Evolutionary conservation across 2,329 filamentous ascomycete genomes (phyloP).

Genomic region (Neopestalotiopsis clavispora): DNA sequence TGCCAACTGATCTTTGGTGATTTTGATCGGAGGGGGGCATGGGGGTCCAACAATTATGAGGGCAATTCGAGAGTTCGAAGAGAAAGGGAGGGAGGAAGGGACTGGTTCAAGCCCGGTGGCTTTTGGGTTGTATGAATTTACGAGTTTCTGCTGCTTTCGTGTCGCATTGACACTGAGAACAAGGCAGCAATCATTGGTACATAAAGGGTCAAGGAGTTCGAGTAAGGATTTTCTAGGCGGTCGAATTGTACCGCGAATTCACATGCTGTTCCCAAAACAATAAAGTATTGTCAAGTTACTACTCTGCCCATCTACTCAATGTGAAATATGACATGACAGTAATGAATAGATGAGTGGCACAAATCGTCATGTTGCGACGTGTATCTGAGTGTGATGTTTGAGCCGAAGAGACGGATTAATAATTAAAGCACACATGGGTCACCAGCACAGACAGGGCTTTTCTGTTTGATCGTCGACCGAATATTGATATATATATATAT

Average conservation of each 20-base stretch:
- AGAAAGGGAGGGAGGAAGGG: neutral
- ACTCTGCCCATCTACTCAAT: neutral
- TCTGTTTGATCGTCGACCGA: too few relatives aligned
- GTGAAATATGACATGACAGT: neutral
- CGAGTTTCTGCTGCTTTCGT: constrained; percentile 9
- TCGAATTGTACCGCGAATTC: neutral
- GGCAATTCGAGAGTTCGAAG: neutral
- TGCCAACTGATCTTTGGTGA: constrained; percentile 1
- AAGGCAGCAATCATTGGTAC: constrained; percentile 1
- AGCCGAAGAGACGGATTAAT: too few relatives aligned
- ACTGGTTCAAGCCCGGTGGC: neutral
- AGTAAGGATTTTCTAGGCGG: neutral
- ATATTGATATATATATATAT: too few relatives aligned
- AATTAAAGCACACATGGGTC: too few relatives aligned
- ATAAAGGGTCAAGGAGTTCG: constrained; percentile 15
- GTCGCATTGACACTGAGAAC: neutral
- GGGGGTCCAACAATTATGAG: neutral
- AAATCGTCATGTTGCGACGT: too few relatives aligned
- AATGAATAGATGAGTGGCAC: too few relatives aligned
- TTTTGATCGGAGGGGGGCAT: constrained; percentile 3
- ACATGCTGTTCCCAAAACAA: constrained; percentile 3
- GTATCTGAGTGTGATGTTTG: too few relatives aligned
- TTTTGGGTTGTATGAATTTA: constrained; percentile 14
- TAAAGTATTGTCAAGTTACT: neutral
- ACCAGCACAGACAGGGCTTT: too few relatives aligned